Percentiles rank a stretch among this genome's conserved stretches.
Evolutionary conservation across 2,329 filamentous ascomycete genomes (phyloP).

Genomic region (Myriangium duriaei): DNA sequence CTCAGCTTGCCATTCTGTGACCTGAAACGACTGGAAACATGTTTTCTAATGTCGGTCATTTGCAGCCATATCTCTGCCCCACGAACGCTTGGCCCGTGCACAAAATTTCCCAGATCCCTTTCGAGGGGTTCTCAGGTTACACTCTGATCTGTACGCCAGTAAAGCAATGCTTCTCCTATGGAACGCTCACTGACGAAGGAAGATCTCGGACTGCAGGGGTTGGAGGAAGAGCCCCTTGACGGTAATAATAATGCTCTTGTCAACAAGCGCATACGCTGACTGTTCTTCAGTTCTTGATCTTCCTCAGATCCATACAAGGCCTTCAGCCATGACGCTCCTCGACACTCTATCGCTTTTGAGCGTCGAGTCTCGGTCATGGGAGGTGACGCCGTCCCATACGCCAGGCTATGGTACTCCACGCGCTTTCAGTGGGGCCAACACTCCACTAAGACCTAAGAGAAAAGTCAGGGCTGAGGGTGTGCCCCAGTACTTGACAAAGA

Average conservation of each 20-base stretch:
- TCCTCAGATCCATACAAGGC: constrained; percentile 71
- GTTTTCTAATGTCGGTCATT: too few relatives aligned
- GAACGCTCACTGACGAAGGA: constrained; percentile 6
- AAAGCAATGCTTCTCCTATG: constrained; percentile 2
- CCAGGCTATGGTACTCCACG: constrained; percentile 15
- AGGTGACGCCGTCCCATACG: constrained; percentile 25
- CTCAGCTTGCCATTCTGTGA: too few relatives aligned
- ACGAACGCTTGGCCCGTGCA: constrained; percentile 6
- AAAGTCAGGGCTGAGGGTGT: constrained; percentile 39
- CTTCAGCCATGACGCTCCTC: constrained; percentile 51
- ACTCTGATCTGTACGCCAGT: not conserved
- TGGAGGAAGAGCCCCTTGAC: constrained; percentile 21
- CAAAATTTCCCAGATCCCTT: constrained; percentile 4
- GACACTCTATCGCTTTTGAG: constrained; percentile 54
- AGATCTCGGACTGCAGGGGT: constrained; percentile 11
- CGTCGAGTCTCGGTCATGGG: constrained; percentile 58
- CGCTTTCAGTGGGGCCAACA: constrained; percentile 15
- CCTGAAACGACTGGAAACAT: too few relatives aligned
- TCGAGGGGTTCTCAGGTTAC: not conserved
- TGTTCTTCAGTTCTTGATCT: constrained; percentile 52
- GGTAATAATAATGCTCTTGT: constrained; percentile 35
- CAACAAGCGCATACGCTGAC: constrained; percentile 6
- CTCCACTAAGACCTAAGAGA: constrained; percentile 19
- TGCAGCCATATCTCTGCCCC: not conserved
- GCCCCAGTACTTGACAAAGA: constrained; percentile 53